Evolutionary conservation across 2,329 filamentous ascomycete species (phyloP).

Genomic region (Pezicula carpinea): DNA sequence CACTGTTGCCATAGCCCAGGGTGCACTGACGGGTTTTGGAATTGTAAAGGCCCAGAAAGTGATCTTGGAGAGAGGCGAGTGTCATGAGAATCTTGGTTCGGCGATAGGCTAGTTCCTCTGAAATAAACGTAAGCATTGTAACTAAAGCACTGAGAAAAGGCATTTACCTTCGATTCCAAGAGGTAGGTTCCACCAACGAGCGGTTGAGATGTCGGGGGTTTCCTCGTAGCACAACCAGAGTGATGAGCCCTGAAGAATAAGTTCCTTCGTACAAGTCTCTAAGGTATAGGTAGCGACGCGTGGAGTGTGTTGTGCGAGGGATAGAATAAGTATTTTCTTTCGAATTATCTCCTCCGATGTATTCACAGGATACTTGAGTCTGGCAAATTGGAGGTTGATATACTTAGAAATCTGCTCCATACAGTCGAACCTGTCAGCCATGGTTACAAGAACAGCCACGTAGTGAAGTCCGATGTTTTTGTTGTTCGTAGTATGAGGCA

Average conservation of each 20-base stretch:
- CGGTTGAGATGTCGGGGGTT: slow-evolving; percentile 32
- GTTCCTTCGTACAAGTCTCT: slow-evolving; percentile 40
- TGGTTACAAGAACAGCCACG: slow-evolving; percentile 61
- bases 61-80: slow-evolving; percentile 62
- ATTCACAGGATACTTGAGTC: slow-evolving; percentile 49
- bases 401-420: slow-evolving; percentile 49
- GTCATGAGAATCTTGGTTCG: slow-evolving; percentile 64
- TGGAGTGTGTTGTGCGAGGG: slow-evolving; percentile 57
- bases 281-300: slow-evolving; percentile 55
- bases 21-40: slow-evolving; percentile 66
- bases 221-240: slow-evolving; percentile 29
- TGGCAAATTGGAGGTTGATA: slow-evolving; percentile 39
- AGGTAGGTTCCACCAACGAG: slow-evolving; percentile 70
- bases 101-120: slow-evolving; percentile 62
- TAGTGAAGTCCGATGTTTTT: slow-evolving; percentile 50
- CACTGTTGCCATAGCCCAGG: slow-evolving; percentile 68
- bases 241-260: slow-evolving; percentile 61
- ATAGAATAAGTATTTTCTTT: slow-evolving; percentile 64
- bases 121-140: slow-evolving; percentile 9
- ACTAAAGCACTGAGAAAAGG: neutral
- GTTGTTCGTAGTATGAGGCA: slow-evolving; percentile 25
- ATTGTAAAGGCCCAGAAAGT: slow-evolving; percentile 64
- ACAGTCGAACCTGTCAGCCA: slow-evolving; percentile 72
- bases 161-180: slow-evolving; percentile 57
- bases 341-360: slow-evolving; percentile 61